phyloP scores from a whole-genome alignment of 1,139 yeast species.

The Taphrina communis region DNA sequence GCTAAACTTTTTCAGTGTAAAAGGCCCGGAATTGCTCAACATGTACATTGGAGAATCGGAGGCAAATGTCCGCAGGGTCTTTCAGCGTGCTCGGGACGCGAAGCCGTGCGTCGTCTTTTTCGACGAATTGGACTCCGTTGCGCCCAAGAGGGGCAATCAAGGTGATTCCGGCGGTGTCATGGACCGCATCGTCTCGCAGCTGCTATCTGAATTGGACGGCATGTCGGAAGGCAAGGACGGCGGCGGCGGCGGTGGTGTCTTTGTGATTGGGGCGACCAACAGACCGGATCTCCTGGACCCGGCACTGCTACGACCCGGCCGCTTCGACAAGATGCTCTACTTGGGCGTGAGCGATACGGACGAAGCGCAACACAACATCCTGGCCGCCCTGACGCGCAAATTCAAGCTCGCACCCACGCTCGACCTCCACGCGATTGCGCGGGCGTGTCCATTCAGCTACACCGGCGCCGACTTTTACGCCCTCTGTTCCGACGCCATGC shows the following conservation, averaged over 20 bases:
- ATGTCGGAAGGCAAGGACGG: slow-evolving; percentile 86
- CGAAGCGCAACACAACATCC: slow-evolving; percentile 82
- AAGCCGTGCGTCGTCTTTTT: slow-evolving; percentile 96
- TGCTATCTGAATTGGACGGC: slow-evolving; percentile 92
- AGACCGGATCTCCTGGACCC: slow-evolving; percentile 94
- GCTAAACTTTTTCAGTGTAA: slow-evolving; percentile 90
- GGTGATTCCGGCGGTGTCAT: slow-evolving; percentile 78
- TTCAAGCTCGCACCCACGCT: slow-evolving; percentile 67
- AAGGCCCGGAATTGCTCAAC: slow-evolving; percentile 87
- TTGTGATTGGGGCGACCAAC: slow-evolving; percentile 96
- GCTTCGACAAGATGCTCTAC: slow-evolving; percentile 93
- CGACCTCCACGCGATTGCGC: slow-evolving; percentile 66
- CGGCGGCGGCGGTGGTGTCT: slow-evolving; percentile 82
- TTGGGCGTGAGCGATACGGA: slow-evolving; percentile 91
- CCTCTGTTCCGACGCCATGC: slow-evolving; percentile 89
- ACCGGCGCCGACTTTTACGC: slow-evolving; percentile 99
- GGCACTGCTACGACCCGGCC: slow-evolving; percentile 90
- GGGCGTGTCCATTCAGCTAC: slow-evolving; percentile 79
- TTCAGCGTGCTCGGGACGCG: slow-evolving; percentile 93
- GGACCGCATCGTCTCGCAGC: slow-evolving; percentile 92
- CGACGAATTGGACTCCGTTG: slow-evolving; percentile 96
- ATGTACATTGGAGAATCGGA: slow-evolving; percentile 99
- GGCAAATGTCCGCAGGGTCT: slow-evolving; percentile 92
- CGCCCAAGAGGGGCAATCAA: slow-evolving; percentile 96
- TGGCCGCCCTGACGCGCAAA: slow-evolving; percentile 87